Evolutionary conservation across 768 basidiomycete genomes (phyloP).

Genomic region (Leccinum subgranulosum): DNA sequence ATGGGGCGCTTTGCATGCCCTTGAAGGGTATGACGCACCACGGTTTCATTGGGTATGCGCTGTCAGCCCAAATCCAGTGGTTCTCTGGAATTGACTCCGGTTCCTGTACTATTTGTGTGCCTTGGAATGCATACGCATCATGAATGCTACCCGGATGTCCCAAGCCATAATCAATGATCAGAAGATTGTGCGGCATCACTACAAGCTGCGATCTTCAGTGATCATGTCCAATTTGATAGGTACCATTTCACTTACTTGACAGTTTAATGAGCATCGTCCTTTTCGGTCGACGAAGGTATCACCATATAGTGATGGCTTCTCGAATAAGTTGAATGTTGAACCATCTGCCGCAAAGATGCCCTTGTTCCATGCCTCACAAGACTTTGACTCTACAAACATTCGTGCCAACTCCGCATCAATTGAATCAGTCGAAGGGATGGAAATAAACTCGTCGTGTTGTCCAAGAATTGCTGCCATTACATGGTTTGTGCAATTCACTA

Average conservation of each 20-base stretch:
- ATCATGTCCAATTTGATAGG: background rate
- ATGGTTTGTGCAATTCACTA: background rate
- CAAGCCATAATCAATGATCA: too few species aligned
- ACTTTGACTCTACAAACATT: background rate
- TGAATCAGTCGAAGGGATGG: background rate
- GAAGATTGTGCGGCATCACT: too few species aligned
- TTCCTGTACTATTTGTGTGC: too few species aligned
- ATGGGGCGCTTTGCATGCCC: background rate
- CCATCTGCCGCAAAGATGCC: background rate
- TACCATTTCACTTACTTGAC: background rate
- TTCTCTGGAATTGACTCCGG: too few species aligned
- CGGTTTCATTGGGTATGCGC: too few species aligned
- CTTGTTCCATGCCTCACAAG: background rate
- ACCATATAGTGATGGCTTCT: background rate
- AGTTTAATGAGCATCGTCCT: background rate
- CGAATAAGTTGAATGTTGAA: background rate
- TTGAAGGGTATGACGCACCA: too few species aligned
- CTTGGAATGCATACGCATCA: too few species aligned
- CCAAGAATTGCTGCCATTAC: background rate
- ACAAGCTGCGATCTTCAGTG: background rate
- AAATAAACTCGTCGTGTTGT: background rate
- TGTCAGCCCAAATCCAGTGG: too few species aligned
- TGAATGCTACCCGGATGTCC: too few species aligned
- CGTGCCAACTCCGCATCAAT: background rate
- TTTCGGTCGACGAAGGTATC: background rate